Percentiles rank a stretch among this genome's conserved stretches.
phyloP scores from a whole-genome alignment of 2,329 filamentous ascomycete species.

The Rhinocladiella similis region DNA sequence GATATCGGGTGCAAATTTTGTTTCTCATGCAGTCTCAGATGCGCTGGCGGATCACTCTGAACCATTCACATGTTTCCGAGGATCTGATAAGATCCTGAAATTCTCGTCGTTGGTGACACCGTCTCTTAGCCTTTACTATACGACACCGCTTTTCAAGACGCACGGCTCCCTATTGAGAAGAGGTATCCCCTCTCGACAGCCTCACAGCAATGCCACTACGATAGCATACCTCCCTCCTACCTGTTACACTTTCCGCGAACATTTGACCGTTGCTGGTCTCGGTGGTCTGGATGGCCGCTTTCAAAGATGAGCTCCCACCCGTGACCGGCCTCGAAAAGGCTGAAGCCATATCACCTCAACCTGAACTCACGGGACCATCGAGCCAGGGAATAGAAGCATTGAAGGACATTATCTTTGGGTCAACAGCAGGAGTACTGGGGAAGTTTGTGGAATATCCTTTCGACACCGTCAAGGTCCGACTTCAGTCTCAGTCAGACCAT shows the following conservation, averaged over 20 bases:
- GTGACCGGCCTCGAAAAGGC: slow-evolving; percentile 21
- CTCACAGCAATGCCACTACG: slow-evolving; percentile 36
- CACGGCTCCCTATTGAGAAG: not conserved
- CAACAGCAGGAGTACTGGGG: slow-evolving; percentile 79
- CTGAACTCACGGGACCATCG: slow-evolving; percentile 26
- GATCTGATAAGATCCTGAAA: not conserved
- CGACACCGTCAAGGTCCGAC: slow-evolving; percentile 94
- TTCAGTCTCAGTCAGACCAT: slow-evolving; percentile 93
- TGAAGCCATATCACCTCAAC: slow-evolving; percentile 4
- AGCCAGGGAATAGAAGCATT: slow-evolving; percentile 65
- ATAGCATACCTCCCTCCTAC: slow-evolving; percentile 32
- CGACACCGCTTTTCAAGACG: slow-evolving; percentile 22
- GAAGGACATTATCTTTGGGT: slow-evolving; percentile 87
- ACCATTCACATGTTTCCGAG: slow-evolving; percentile 12
- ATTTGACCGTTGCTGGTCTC: not conserved
- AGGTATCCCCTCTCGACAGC: not conserved
- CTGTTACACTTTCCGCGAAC: not conserved
- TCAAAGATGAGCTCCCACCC: slow-evolving; percentile 23
- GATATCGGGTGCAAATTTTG: slow-evolving; percentile 14
- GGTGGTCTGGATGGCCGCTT: slow-evolving; percentile 25
- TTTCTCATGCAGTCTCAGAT: slow-evolving; percentile 7
- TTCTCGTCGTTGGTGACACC: not conserved
- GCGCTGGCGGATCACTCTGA: slow-evolving; percentile 20
- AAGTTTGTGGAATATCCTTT: slow-evolving; percentile 99
- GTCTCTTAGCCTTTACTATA: slow-evolving; percentile 22